Conservation (phyloP, 208 protist species). For the Blechomonas ayalai region DNA sequence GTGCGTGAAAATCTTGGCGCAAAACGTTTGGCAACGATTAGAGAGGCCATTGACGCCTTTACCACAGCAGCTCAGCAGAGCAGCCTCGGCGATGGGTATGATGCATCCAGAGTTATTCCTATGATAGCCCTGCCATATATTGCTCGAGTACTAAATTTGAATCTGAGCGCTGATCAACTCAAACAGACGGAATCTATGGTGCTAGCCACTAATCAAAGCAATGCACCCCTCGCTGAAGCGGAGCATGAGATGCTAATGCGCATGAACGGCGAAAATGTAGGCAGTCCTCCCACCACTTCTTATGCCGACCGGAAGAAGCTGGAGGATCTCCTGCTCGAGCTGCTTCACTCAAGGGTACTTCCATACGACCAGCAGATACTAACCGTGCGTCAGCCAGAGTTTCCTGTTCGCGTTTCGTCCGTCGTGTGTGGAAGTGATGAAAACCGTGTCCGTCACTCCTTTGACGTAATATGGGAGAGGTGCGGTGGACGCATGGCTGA, state of each 20-base stretch:
- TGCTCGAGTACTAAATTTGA: conserved; percentile 34
- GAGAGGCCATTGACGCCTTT: conserved; percentile 12
- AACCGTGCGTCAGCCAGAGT: not conserved
- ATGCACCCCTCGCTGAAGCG: not conserved
- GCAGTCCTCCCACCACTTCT: not conserved
- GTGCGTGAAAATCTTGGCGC: conserved; percentile 1
- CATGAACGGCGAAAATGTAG: not conserved
- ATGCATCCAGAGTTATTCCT: conserved; percentile 1
- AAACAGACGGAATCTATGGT: conserved; percentile 10
- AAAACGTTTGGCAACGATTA: conserved; percentile 6
- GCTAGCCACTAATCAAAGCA: not conserved
- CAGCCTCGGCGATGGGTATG: not conserved
- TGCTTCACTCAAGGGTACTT: conserved; percentile 20
- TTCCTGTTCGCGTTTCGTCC: conserved; percentile 12
- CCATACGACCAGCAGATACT: conserved; percentile 23
- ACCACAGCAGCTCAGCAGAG: conserved; percentile 2
- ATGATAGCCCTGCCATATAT: conserved; percentile 23
- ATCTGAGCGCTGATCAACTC: conserved; percentile 35
- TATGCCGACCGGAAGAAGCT: conserved; percentile 23
- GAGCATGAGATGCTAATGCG: no score
- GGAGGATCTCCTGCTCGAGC: conserved; percentile 10
- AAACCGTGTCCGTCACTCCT: conserved; percentile 9
- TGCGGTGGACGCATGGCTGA: conserved; percentile 7
- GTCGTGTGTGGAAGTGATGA: conserved; percentile 16
- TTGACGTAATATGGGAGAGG: conserved; percentile 27